Evolutionary conservation across 768 basidiomycete species (phyloP).

Genomic region (Boletus coccyginus): DNA sequence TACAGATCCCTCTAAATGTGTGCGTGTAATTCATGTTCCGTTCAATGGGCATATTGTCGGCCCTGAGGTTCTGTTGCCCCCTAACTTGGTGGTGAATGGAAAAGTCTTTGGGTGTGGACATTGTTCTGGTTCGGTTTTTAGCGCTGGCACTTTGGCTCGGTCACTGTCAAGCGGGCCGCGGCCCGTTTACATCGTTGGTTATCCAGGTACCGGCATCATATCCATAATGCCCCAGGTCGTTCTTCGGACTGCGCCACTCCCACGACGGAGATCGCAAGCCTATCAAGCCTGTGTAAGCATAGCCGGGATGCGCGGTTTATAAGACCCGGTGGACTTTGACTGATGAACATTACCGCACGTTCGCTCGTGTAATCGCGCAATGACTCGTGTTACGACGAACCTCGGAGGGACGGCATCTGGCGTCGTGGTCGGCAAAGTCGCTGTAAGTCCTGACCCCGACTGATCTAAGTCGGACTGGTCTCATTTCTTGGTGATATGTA

Average conservation of each 20-base stretch:
- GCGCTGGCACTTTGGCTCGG: background rate
- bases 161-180: background rate
- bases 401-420: conserved; percentile 40
- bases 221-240: background rate
- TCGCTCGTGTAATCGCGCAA: conserved; percentile 1
- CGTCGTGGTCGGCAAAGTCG: conserved; percentile 38
- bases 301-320: background rate
- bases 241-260: background rate
- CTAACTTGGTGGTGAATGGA: background rate
- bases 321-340: background rate
- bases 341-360: background rate
- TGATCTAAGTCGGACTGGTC: background rate
- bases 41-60: background rate
- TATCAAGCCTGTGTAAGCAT: background rate
- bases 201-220: background rate
- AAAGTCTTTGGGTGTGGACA: background rate
- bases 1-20: background rate
- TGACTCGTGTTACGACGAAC: conserved; percentile 31
- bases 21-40: background rate
- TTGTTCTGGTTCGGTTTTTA: background rate
- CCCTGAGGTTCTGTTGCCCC: background rate
- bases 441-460: conserved; percentile 24
- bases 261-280: background rate
- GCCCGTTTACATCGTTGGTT: no score
- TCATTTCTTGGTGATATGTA: background rate